A percentile compares a stretch with the other conserved stretches of the same genome.
phyloP scores from a whole-genome alignment of 2,329 filamentous ascomycete genomes.

The Exserohilum turcica region DNA sequence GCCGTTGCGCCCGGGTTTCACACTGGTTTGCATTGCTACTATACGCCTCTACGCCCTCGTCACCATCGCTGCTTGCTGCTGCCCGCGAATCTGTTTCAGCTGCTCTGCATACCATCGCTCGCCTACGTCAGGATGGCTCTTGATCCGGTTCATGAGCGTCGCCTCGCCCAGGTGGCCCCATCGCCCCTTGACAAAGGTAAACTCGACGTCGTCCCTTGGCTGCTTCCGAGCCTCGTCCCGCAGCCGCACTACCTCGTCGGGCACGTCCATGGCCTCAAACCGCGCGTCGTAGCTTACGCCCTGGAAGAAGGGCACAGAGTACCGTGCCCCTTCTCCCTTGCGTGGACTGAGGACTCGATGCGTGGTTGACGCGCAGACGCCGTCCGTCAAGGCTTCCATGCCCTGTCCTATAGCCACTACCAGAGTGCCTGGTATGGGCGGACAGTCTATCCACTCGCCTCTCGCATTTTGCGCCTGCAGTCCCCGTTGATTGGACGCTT shows the following conservation, averaged over 20 bases:
- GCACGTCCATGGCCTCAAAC: conserved; percentile 77
- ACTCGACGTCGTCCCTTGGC: conserved; percentile 75
- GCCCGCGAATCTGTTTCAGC: conserved; percentile 49
- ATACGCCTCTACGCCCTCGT: not conserved
- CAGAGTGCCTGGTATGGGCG: conserved; percentile 74
- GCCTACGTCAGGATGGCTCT: conserved; percentile 85
- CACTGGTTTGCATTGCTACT: conserved; percentile 3
- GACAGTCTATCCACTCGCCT: conserved; percentile 82
- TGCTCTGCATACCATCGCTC: conserved; percentile 68
- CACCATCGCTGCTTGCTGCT: conserved; percentile 42
- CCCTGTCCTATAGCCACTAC: conserved; percentile 89
- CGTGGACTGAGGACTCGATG: conserved; percentile 79
- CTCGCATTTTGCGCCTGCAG: conserved; percentile 81
- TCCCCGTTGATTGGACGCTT: conserved; percentile 75
- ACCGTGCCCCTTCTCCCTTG: conserved; percentile 72
- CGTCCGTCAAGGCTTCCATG: conserved; percentile 81
- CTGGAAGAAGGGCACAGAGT: conserved; percentile 86
- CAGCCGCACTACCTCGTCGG: conserved; percentile 66
- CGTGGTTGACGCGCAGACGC: conserved; percentile 80
- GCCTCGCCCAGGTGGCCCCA: conserved; percentile 76
- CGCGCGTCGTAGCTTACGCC: conserved; percentile 78
- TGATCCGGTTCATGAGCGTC: conserved; percentile 80
- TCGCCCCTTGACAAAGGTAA: conserved; percentile 75
- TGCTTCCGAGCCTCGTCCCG: conserved; percentile 64
- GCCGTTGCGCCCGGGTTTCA: conserved; percentile 3